phyloP scores from a whole-genome alignment of 129 eudicot species.

The Oenanthe sinensis region DNA sequence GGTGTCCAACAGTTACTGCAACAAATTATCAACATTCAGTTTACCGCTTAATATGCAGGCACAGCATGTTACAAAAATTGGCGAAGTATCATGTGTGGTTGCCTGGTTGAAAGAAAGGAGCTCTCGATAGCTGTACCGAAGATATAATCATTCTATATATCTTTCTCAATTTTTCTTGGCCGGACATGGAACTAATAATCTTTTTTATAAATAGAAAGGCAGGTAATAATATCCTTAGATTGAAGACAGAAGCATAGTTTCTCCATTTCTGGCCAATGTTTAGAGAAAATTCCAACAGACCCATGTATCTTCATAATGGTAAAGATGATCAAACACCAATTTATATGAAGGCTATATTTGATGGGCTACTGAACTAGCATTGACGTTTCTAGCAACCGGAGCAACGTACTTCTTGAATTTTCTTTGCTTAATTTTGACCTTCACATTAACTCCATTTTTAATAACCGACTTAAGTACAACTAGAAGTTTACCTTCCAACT shows the following conservation, averaged over 20 bases:
- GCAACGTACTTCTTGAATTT: constrained; percentile 20
- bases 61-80: background rate
- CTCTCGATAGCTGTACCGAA: background rate
- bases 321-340: background rate
- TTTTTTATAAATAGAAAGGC: background rate
- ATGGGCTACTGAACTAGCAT: background rate
- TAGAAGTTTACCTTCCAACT: constrained; percentile 75
- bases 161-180: background rate
- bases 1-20: background rate
- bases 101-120: background rate
- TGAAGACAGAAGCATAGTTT: background rate
- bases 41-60: background rate
- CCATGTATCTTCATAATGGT: background rate
- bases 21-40: background rate
- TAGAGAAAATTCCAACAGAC: background rate
- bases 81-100: background rate
- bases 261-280: background rate
- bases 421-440: constrained; percentile 79
- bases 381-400: background rate
- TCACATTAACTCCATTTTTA: constrained; percentile 55
- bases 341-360: background rate
- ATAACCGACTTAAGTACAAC: constrained; percentile 54
- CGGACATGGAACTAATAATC: background rate
- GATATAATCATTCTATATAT: background rate
- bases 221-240: background rate